Base-by-base conservation (phyloP, 2,329 filamentous ascomycete species). In the Penicillium sp. region DNA sequence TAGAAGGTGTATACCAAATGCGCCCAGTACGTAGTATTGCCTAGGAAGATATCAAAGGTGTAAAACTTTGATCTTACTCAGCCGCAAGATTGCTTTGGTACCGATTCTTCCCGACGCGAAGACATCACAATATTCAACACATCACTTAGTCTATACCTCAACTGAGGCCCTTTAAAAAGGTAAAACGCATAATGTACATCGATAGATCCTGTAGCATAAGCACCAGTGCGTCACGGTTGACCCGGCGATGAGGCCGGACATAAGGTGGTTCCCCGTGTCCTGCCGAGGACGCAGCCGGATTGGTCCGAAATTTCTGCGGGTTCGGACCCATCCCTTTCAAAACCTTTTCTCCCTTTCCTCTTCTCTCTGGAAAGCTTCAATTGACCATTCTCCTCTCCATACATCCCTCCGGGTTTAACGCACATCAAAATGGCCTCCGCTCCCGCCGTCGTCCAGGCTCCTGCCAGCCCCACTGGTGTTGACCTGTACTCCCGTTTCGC, bases 401-500 rank as follows among this genome's bases (percentile, higher is more conserved):
- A 21, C 10, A 42, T 42, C 50, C 42, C 37, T 54, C 42, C 46
- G 58, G 48, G 50, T 46, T 26, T 26, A 19, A 26, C 7, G 24
- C 26, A 53, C 44, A 48, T 54, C 52, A 54, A 22, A 54, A 54
- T 54, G 52, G 52, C 52, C 26, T 31, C 46, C 27, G 33, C 16
- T 14, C 48, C 48, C 11, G 42, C 24, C 21, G 22, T 24, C 37
- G 39, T n/a, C 19, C 16, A 43, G 49, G 49, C 42, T 19, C 37
- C 49, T 21, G 43, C 42, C 16, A 31, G n/a, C 39, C 82, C 86
- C 65, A 81, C 76, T 67, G 86, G 87, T 62, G 48, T 92, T 67
- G 82, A 78, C 59, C 90, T 99, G 71, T 98, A 98, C 88, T 90
- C 91, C 72, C 87, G 91, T 81, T 97, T 97, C 83, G 93, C 95